Percentiles rank a stretch among this genome's conserved stretches.
These are phyloP conservation scores for Solanum gandarillasii DNA, from an alignment of 257 asterid species.

Conservation along the genomic window DNA sequence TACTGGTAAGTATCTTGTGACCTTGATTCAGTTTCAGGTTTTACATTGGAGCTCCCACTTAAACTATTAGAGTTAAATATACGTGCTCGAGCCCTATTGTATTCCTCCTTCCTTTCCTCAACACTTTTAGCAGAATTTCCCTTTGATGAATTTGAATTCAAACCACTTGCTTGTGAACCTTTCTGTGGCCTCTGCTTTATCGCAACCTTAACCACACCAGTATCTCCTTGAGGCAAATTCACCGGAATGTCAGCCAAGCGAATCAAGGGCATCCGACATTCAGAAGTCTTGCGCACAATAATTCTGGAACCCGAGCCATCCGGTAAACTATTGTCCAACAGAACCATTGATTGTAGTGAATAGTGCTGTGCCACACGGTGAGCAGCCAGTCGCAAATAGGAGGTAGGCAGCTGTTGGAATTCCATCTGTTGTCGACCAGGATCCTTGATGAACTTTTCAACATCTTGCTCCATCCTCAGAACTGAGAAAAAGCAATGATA, in stretches of 20 bases:
- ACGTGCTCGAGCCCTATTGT: conserved; percentile 93
- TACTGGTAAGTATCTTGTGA: conserved; percentile 49
- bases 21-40: conserved; percentile 54
- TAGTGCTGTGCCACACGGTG: conserved; percentile 99
- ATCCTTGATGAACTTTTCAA: conserved; percentile 81
- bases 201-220: conserved; percentile 27
- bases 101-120: conserved; percentile 98
- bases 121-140: conserved; percentile 74
- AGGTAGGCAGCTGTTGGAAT: conserved; percentile 91
- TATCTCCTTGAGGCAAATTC: conserved; percentile 29
- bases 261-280: conserved; percentile 55
- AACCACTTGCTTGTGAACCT: conserved; percentile 39
- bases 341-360: conserved; percentile 93
- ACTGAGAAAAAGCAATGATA: conserved; percentile 29
- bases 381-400: conserved; percentile 95
- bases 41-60: conserved; percentile 40
- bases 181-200: conserved; percentile 97
- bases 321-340: conserved; percentile 71
- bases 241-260: conserved; percentile 46
- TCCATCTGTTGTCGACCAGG: conserved; percentile 88
- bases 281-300: conserved; percentile 67
- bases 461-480: conserved; percentile 93
- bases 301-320: conserved; percentile 94
- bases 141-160: conserved; percentile 36
- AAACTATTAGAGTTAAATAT: conserved; percentile 73